A percentile compares a stretch with the other conserved stretches of the same genome.
phyloP scores from a whole-genome alignment of 2,329 filamentous ascomycete species.

The Xylariaceae sp. region DNA sequence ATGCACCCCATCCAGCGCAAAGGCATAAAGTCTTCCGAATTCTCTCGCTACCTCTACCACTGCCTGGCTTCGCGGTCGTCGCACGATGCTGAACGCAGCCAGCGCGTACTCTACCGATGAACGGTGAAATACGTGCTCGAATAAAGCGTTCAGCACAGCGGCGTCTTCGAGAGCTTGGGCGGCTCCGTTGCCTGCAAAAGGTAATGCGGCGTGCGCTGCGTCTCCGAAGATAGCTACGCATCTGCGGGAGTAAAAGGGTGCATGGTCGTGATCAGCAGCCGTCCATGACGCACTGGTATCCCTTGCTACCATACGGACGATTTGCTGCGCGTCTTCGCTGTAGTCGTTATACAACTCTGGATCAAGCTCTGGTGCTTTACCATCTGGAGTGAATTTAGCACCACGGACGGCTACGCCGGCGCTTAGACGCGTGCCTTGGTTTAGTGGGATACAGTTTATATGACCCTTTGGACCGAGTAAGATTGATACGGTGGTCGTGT shows the following conservation, averaged over 20 bases:
- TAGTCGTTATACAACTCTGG: constrained; percentile 29
- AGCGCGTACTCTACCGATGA: constrained; percentile 23
- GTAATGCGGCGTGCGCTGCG: constrained; percentile 33
- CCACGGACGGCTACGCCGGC: constrained; percentile 33
- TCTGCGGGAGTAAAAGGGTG: constrained; percentile 27
- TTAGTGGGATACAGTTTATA: constrained; percentile 33
- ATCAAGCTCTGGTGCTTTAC: constrained; percentile 21
- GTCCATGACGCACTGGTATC: constrained; percentile 32
- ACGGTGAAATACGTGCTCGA: constrained; percentile 14
- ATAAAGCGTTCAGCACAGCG: constrained; percentile 27
- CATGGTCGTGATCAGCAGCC: constrained; percentile 32
- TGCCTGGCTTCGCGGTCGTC: constrained; percentile 29
- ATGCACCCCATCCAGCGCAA: constrained; percentile 28
- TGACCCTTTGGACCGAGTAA: constrained; percentile 31
- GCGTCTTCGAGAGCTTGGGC: constrained; percentile 37
- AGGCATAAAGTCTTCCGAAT: constrained; percentile 29
- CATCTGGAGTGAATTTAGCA: constrained; percentile 8
- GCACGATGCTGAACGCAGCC: constrained; percentile 26
- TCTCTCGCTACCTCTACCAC: constrained; percentile 30
- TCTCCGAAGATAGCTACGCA: constrained; percentile 32
- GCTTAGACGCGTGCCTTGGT: constrained; percentile 31
- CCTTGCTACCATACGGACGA: constrained; percentile 29
- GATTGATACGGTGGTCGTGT: constrained; percentile 31
- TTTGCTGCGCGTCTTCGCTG: constrained; percentile 29
- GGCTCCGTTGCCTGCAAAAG: constrained; percentile 34